A percentile compares a stretch with the other conserved stretches of the same genome.
These are phyloP conservation scores for Alisma plantagoaquatica DNA, from an alignment of 106 monocot genomes.

Conservation along the genomic window DNA sequence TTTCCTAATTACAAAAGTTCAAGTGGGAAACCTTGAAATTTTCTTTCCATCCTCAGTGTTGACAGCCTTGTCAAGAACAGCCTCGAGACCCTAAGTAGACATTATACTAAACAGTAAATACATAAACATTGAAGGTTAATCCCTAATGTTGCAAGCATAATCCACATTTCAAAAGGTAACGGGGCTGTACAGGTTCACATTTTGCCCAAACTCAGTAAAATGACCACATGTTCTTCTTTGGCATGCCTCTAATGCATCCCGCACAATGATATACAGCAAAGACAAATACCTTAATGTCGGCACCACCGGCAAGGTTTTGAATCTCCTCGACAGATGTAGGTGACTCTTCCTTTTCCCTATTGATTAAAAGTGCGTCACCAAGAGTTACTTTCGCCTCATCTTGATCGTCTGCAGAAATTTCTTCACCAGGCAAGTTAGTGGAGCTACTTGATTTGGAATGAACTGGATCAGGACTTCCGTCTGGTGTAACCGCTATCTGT, in stretches of 20 bases:
- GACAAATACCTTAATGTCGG: conserved; percentile 84
- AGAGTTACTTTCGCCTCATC: conserved; percentile 49
- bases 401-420: conserved; percentile 42
- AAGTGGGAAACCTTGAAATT: conserved; percentile 61
- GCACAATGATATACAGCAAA: too few relatives aligned
- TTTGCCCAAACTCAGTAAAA: too few relatives aligned
- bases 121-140: background rate
- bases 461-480: conserved; percentile 6
- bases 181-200: too few relatives aligned
- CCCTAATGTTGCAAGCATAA: background rate
- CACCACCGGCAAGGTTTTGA: conserved; percentile 89
- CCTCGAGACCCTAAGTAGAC: conserved; percentile 66
- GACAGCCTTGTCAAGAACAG: conserved; percentile 95
- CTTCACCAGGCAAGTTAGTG: conserved; percentile 32
- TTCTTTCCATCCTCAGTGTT: conserved; percentile 75
- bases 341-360: conserved; percentile 35
- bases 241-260: too few relatives aligned
- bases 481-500: conserved; percentile 27
- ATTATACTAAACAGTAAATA: background rate
- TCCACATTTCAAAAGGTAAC: background rate
- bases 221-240: too few relatives aligned
- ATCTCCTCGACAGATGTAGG: conserved; percentile 76
- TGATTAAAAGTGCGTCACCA: conserved; percentile 68
- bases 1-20: too few relatives aligned
- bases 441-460: conserved; percentile 21